A percentile compares a stretch with the other conserved stretches of the same genome.
Conservation (phyloP, 1,284 basidiomycete genomes). For the Crepidotus sp. region DNA sequence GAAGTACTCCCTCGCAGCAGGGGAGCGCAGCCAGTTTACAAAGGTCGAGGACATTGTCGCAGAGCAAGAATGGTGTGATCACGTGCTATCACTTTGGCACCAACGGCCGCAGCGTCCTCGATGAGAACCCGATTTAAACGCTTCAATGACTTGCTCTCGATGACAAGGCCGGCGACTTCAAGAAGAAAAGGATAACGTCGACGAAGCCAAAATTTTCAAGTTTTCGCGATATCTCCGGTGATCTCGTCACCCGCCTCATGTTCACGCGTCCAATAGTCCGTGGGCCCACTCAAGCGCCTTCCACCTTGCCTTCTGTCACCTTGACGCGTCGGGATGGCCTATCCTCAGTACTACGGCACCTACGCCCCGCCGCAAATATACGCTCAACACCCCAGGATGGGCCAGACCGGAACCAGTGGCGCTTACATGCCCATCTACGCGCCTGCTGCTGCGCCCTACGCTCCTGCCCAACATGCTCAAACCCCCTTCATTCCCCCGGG, state of each 20-base stretch:
- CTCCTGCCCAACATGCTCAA: neutral
- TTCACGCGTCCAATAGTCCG: conserved; percentile 10
- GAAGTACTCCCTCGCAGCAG: conserved; percentile 86
- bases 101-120: too few relatives aligned
- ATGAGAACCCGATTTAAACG: too few relatives aligned
- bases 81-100: neutral
- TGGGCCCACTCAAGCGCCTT: conserved; percentile 8
- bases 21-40: conserved; percentile 79
- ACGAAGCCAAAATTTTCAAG: neutral
- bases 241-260: conserved; percentile 13
- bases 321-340: conserved; percentile 9
- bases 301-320: conserved; percentile 5
- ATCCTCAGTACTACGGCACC: conserved; percentile 12
- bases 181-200: too few relatives aligned
- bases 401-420: conserved; percentile 7
- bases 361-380: conserved; percentile 16
- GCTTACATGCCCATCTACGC: conserved; percentile 13
- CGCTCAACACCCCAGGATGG: conserved; percentile 12
- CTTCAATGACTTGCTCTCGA: too few relatives aligned
- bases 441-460: conserved; percentile 2
- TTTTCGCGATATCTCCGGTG: conserved; percentile 2
- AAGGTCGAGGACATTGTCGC: conserved; percentile 68
- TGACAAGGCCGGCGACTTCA: too few relatives aligned
- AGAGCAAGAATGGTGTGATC: neutral
- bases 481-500: conserved; percentile 16